These are phyloP conservation scores for Luvunga scandens DNA, from an alignment of 345 rosid species.

Conservation along the genomic window DNA sequence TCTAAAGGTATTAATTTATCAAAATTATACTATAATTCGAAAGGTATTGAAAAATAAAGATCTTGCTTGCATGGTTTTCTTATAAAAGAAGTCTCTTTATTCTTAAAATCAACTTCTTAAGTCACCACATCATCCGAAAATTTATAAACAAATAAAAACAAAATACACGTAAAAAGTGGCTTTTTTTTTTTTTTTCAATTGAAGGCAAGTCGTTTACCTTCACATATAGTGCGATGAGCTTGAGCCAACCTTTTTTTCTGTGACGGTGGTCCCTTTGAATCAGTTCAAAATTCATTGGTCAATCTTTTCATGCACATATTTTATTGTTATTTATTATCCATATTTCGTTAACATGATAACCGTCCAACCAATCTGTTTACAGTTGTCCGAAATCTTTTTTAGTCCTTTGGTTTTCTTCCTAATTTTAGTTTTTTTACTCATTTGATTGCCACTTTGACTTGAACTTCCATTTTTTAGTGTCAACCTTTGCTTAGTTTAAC, in stretches of 20 bases:
- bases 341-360: slow-evolving; percentile 13
- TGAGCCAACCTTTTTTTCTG: too few species aligned
- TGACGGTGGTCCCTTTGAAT: slow-evolving; percentile 20
- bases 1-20: too few species aligned
- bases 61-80: slow-evolving; percentile 6
- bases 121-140: not conserved
- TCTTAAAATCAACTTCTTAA: slow-evolving; percentile 10
- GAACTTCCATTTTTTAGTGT: slow-evolving; percentile 19
- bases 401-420: not conserved
- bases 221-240: slow-evolving; percentile 39
- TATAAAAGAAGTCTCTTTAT: not conserved
- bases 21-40: too few species aligned
- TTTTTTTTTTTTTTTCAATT: not conserved
- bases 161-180: not conserved
- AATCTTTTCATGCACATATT: not conserved
- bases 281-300: not conserved
- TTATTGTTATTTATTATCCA: not conserved
- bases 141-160: not conserved
- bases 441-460: slow-evolving; percentile 39
- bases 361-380: slow-evolving; percentile 43
- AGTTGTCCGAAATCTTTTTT: slow-evolving; percentile 15
- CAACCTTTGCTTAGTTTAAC: slow-evolving; percentile 22
- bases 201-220: slow-evolving; percentile 10
- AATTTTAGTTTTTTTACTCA: not conserved
- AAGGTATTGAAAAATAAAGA: too few species aligned